Base-by-base conservation (phyloP, 2,329 filamentous ascomycete genomes). In the Clathrospora elynae region DNA sequence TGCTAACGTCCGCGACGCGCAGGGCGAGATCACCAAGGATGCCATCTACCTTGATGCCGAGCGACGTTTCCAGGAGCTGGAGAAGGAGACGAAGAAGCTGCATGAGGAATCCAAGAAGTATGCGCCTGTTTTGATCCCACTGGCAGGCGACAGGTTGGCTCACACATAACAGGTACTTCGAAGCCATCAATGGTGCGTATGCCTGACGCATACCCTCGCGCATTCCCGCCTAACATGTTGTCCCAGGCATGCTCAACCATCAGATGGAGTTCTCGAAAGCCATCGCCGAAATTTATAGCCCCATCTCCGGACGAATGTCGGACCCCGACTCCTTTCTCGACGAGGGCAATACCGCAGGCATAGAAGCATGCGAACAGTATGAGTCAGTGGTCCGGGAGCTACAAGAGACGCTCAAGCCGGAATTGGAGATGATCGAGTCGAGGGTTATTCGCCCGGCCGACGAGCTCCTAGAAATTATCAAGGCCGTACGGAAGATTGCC, bases 181-280 rank as follows among this genome's bases (percentile, higher is more conserved):
- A 96, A 39, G 89, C 93, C 68, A 96, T 99, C 75, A 96, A 97
- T 75, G 88, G 81, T 84, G 68, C 49, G 68, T 64, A 42, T 26
- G 18, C 18, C 19, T 17, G 23, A 35, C 31, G 22, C 34, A 20
- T 17, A 6, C 37, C 20, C 18, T 22, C 28, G 7, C 10, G 6
- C n/a, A 28, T 11, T 4, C 22, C 35, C 38, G 33, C 33, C 57
- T 63, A 55, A 67, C 51, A n/a, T 9, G 20, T 10, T 9, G 19
- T 24, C 35, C 13, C 51, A 84, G 81, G 87, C 78, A 99, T 99
- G 93, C 82, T 99, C 63, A 83, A 78, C 67, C 91, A 97, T 74
- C 93, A 99, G 76, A 97, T 99, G 73, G 92, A 95, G 70, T 99
- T 99, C 76, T 96, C 92, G 61, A 84, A 96, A 74, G 89, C 91